A percentile compares a stretch with the other conserved stretches of the same genome.
These are phyloP conservation scores for Combretum micranthum DNA, from an alignment of 345 rosid genomes.

Conservation along the genomic window DNA sequence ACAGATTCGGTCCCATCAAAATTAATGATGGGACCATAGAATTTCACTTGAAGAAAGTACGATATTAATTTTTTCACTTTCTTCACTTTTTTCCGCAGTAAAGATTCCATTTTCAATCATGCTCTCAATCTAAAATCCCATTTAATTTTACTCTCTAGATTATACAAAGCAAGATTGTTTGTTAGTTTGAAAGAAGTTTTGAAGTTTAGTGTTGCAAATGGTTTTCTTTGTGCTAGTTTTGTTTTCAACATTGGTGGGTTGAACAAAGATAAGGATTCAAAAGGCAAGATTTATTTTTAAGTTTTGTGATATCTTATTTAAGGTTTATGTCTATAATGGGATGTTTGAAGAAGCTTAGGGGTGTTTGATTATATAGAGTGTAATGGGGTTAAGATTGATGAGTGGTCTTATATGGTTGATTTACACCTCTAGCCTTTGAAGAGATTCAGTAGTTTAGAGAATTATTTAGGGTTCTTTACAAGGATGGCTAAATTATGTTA, in stretches of 20 bases:
- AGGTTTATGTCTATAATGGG: slow-evolving; percentile 56
- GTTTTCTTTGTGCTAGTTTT: slow-evolving; percentile 19
- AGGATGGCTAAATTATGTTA: slow-evolving; percentile 39
- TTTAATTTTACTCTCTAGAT: slow-evolving; percentile 30
- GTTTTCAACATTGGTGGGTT: slow-evolving; percentile 28
- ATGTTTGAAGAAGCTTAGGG: slow-evolving; percentile 49
- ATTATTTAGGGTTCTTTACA: slow-evolving; percentile 39
- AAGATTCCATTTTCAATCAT: slow-evolving; percentile 21
- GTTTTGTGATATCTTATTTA: slow-evolving; percentile 52
- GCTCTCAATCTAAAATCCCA: slow-evolving; percentile 49
- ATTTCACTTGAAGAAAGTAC: too few relatives aligned
- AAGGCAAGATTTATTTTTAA: slow-evolving; percentile 34
- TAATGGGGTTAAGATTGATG: slow-evolving; percentile 43
- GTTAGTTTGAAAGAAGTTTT: slow-evolving; percentile 39
- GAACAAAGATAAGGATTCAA: slow-evolving; percentile 13
- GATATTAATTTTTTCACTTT: too few relatives aligned
- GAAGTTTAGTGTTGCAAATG: slow-evolving; percentile 30
- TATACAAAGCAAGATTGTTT: slow-evolving; percentile 40
- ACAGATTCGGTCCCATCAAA: too few relatives aligned
- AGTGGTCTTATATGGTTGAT: slow-evolving; percentile 67
- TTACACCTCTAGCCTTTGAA: slow-evolving; percentile 62
- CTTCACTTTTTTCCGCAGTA: slow-evolving; percentile 40
- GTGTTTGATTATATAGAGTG: slow-evolving; percentile 53
- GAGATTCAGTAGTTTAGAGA: slow-evolving; percentile 34
- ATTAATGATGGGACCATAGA: too few relatives aligned